Evolutionary conservation across 768 basidiomycete genomes (phyloP).

Genomic region (Gyrodon lividus): DNA sequence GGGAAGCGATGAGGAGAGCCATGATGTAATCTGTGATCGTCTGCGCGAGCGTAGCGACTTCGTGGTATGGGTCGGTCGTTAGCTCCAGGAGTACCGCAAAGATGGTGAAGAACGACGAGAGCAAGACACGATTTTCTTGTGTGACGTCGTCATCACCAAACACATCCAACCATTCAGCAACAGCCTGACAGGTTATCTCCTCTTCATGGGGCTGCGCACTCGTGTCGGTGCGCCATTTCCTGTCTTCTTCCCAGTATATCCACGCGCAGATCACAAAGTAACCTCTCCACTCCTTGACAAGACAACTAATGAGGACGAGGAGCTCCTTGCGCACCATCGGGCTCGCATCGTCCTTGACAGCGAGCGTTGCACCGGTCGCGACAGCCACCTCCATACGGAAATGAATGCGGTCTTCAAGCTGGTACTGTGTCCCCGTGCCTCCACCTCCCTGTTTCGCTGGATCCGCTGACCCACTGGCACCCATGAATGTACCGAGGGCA

Average conservation of each 20-base stretch:
- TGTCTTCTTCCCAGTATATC: constrained; percentile 93
- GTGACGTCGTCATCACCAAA: constrained; percentile 64
- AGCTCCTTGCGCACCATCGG: constrained; percentile 97
- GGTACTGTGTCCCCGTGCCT: constrained; percentile 77
- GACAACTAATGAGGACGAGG: constrained; percentile 83
- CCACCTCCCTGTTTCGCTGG: constrained; percentile 70
- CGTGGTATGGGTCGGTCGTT: constrained; percentile 88
- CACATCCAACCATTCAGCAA: constrained; percentile 75
- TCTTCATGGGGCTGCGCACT: constrained; percentile 49
- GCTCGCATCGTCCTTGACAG: constrained; percentile 90
- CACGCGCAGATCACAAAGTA: constrained; percentile 96
- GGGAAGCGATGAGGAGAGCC: constrained; percentile 86
- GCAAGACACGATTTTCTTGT: constrained; percentile 74
- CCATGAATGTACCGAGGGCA: constrained; percentile 91
- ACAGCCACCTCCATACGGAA: constrained; percentile 91
- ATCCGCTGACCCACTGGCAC: constrained; percentile 79
- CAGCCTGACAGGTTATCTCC: constrained; percentile 69
- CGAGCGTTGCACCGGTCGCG: constrained; percentile 83
- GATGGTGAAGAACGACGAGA: constrained; percentile 94
- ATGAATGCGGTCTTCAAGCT: constrained; percentile 74
- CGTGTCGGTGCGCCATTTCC: constrained; percentile 52
- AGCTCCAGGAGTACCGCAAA: constrained; percentile 86
- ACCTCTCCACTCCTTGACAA: constrained; percentile 96
- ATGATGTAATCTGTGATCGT: constrained; percentile 92
- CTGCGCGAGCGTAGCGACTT: constrained; percentile 88